A percentile compares a stretch with the other conserved stretches of the same genome.
phyloP scores from a whole-genome alignment of 129 eudicot genomes.

The Chrysanthemum makinoi region DNA sequence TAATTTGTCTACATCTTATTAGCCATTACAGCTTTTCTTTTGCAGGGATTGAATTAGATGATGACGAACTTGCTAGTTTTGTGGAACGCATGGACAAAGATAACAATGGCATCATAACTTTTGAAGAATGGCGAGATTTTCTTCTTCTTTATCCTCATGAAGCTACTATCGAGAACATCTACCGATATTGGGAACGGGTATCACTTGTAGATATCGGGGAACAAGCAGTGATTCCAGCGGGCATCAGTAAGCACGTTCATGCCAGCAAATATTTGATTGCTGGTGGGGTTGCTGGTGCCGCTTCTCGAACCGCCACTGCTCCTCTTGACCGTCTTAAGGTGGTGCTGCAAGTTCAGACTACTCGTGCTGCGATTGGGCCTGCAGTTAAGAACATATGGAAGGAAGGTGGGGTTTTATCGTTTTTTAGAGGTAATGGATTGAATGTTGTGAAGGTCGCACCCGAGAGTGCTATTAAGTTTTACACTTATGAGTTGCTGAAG shows the following conservation, averaged over 20 bases:
- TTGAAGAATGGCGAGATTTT: conserved; percentile 98
- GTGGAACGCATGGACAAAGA: conserved; percentile 97
- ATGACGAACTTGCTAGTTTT: conserved; percentile 85
- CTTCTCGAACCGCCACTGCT: conserved; percentile 93
- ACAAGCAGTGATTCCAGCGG: conserved; percentile 90
- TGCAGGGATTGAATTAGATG: conserved; percentile 90
- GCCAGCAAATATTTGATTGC: conserved; percentile 86
- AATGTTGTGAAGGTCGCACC: conserved; percentile 96
- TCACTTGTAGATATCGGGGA: conserved; percentile 94
- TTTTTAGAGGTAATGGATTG: conserved; percentile 88
- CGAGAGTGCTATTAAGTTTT: conserved; percentile 93
- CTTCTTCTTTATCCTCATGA: conserved; percentile 93
- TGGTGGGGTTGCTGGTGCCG: conserved; percentile 96
- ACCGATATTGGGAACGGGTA: conserved; percentile 89
- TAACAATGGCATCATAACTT: conserved; percentile 88
- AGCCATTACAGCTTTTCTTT: conserved; percentile 74
- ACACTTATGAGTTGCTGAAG: conserved; percentile 79
- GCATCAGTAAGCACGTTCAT: conserved; percentile 82
- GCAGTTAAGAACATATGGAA: conserved; percentile 68
- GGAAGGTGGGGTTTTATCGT: conserved; percentile 67
- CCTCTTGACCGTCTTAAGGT: conserved; percentile 98
- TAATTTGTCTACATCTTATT: conserved; percentile 69
- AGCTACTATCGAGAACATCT: conserved; percentile 87
- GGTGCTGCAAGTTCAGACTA: conserved; percentile 75
- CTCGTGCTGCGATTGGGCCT: conserved; percentile 55